phyloP scores from a whole-genome alignment of 75 land plant species.

The Ceratopteris richardii region DNA sequence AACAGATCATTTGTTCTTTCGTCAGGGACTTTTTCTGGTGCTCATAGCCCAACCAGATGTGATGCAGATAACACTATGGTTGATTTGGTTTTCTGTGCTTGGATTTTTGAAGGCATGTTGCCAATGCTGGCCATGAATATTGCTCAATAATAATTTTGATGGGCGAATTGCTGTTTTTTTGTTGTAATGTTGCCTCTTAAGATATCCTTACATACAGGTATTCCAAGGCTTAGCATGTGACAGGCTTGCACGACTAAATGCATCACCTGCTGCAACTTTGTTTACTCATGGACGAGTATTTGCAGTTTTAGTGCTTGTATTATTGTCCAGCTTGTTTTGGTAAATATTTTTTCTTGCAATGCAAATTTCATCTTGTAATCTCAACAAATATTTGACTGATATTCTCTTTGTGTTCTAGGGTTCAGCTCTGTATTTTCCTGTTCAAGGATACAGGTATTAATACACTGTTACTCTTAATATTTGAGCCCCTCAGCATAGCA shows the following conservation, averaged over 20 bases:
- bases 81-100: constrained; percentile 66
- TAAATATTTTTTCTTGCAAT: constrained; percentile 2
- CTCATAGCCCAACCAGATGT: constrained; percentile 66
- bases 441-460: constrained; percentile 41
- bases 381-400: neutral
- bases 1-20: too few relatives aligned
- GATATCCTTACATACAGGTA: constrained; percentile 37
- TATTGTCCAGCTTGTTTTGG: constrained; percentile 30
- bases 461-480: constrained; percentile 58
- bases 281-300: constrained; percentile 71
- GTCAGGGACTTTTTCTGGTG: constrained; percentile 80
- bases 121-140: too few relatives aligned
- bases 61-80: constrained; percentile 62
- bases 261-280: constrained; percentile 89
- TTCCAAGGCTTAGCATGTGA: constrained; percentile 90
- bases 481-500: constrained; percentile 92
- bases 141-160: neutral
- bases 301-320: constrained; percentile 35
- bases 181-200: neutral
- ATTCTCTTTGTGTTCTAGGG: constrained; percentile 39
- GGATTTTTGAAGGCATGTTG: constrained; percentile 72
- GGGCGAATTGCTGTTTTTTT: neutral
- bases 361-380: neutral
- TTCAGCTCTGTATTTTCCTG: constrained; percentile 44
- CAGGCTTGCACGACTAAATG: constrained; percentile 82